Evolutionary conservation across 805 yeast genomes (phyloP).

Genomic region (Lipomyces japonicus): DNA sequence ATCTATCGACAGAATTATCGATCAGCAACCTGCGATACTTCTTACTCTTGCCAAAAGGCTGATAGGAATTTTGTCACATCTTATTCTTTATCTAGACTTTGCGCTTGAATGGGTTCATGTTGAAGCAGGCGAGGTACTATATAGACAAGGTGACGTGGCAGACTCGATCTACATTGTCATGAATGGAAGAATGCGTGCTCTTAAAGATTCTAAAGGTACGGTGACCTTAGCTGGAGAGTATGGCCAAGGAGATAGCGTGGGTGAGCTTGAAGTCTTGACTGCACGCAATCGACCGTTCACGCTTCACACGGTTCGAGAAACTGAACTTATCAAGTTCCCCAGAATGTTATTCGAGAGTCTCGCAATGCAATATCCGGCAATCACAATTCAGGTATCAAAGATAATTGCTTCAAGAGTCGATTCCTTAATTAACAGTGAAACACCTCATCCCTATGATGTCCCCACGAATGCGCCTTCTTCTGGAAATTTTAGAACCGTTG

Average conservation of each 20-base stretch:
- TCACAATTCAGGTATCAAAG: conserved; percentile 84
- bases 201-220: conserved; percentile 32
- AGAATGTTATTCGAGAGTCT: conserved; percentile 81
- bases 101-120: conserved; percentile 94
- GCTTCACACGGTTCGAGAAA: conserved; percentile 82
- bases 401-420: conserved; percentile 63
- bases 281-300: conserved; percentile 62
- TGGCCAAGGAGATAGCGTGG: conserved; percentile 92
- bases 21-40: conserved; percentile 70
- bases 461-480: conserved; percentile 7
- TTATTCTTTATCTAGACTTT: conserved; percentile 73
- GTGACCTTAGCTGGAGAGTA: conserved; percentile 59
- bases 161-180: conserved; percentile 86
- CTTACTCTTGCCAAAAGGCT: conserved; percentile 73
- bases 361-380: conserved; percentile 79
- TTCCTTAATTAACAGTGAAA: conserved; percentile 28
- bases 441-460: conserved; percentile 1
- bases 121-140: conserved; percentile 77
- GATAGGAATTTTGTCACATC: conserved; percentile 60
- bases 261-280: conserved; percentile 86
- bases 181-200: conserved; percentile 80
- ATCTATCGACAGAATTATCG: conserved; percentile 62
- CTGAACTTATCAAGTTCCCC: conserved; percentile 91
- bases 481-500: conserved; percentile 67
- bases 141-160: conserved; percentile 78